A percentile compares a stretch with the other conserved stretches of the same genome.
These are phyloP conservation scores for Polychaeton citri DNA, from an alignment of 2,329 filamentous ascomycete species.

Conservation along the genomic window DNA sequence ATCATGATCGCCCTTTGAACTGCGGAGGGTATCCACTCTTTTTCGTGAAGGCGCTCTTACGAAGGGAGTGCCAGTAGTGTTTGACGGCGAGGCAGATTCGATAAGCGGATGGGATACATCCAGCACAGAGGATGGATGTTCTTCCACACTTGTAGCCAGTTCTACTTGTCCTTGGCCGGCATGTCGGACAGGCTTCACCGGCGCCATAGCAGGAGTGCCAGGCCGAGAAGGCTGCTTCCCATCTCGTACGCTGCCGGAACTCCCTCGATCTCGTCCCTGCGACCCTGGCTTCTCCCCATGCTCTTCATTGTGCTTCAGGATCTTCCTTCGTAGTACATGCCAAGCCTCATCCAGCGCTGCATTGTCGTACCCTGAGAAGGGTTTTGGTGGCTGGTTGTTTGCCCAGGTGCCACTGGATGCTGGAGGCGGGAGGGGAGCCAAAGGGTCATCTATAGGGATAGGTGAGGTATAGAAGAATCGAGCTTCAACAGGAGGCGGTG, in stretches of 20 bases:
- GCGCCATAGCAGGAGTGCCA: not conserved
- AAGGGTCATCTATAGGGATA: slow-evolving; percentile 25
- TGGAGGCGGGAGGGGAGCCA: slow-evolving; percentile 24
- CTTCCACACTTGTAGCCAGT: slow-evolving; percentile 3
- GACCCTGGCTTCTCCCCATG: slow-evolving; percentile 16
- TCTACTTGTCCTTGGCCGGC: slow-evolving; percentile 15
- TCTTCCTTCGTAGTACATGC: slow-evolving; percentile 21
- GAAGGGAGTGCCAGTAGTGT: slow-evolving; percentile 37
- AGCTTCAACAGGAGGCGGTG: slow-evolving; percentile 21
- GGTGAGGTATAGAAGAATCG: slow-evolving; percentile 25
- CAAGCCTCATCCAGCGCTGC: slow-evolving; percentile 22
- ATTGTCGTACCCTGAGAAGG: slow-evolving; percentile 26
- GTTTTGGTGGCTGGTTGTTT: slow-evolving; percentile 19
- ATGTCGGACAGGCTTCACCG: slow-evolving; percentile 2
- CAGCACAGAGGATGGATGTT: not conserved
- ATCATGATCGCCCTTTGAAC: slow-evolving; percentile 11
- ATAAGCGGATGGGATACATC: slow-evolving; percentile 4
- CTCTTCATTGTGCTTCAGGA: slow-evolving; percentile 21
- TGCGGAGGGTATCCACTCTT: slow-evolving; percentile 15
- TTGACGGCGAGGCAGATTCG: slow-evolving; percentile 6
- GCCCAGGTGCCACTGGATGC: slow-evolving; percentile 10
- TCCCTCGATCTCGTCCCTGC: slow-evolving; percentile 9
- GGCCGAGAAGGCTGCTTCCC: not conserved
- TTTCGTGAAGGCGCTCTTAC: slow-evolving; percentile 34
- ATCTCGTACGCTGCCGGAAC: slow-evolving; percentile 4